Evolutionary conservation across 176 grass and related monocot genomes (phyloP), one percentile per base, ranked within the genome.

Genomic region (Hsuehochloa calcarea): DNA sequence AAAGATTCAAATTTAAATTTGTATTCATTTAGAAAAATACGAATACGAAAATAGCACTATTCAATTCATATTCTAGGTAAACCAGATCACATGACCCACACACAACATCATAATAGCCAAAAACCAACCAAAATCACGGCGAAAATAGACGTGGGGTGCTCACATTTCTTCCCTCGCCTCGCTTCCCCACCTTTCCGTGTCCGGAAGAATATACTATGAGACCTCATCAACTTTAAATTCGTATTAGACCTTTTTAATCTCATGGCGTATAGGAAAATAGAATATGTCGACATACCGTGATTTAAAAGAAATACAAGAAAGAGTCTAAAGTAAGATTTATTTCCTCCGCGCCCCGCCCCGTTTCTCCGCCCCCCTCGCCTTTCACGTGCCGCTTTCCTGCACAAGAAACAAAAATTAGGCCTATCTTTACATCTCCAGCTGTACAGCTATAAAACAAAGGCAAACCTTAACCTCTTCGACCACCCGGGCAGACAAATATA

Each of bases 361-460:
- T 10, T 58, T 58, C 55, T 23, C 52, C 34, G 8, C 3, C 66
- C 66, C 19, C 37, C 67, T 80, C 75, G 40, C 49, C 40, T 85
- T 85, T 85, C 88, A 85, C 88, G 88, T 85, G 82, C 88, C 25
- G 40, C 25, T 40, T 47, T 67, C 17, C 75, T 41, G 15, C 13
- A 37, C 39, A 9, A 17, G 62, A 58, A 84, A 34, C 65, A 40
- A n/a, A 67, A 66, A 75, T 55, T 74, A 43, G 63, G 34, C 38
- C 37, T 11, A 1, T 14, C 78, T 59, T 9, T 34, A 25, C 85
- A 10, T 8, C 22, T 60, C 82, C 82, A 75, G 40, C 61, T 89
- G 81, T 49, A 14, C 29, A 22, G 19, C 62, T 85, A 89, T 89
- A 85, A 34, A 68, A 75, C 60, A 31, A 31, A 22, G 4, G 39